A percentile compares a stretch with the other conserved stretches of the same genome.
Conservation (phyloP, 371 early-diverging fungal genomes). For the Mortierella sp. region DNA sequence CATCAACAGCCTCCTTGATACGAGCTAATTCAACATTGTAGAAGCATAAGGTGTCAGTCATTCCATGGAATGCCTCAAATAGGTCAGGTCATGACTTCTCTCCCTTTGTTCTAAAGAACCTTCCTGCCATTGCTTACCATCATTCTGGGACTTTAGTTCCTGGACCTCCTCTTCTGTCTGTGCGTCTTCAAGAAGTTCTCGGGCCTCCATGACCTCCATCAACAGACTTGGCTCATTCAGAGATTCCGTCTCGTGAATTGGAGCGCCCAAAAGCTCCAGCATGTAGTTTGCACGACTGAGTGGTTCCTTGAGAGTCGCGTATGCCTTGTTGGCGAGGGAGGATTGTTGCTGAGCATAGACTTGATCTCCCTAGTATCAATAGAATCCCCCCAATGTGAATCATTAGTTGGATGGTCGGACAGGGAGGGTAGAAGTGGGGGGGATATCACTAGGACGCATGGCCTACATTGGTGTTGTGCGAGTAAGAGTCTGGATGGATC, state of each 20-base stretch:
- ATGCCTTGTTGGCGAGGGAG: conserved; percentile 87
- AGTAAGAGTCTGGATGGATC: conserved; percentile 89
- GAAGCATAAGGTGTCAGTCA: too few relatives aligned
- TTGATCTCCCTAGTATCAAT: conserved; percentile 67
- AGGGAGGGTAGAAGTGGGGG: background rate
- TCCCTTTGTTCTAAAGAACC: too few relatives aligned
- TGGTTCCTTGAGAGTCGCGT: conserved; percentile 82
- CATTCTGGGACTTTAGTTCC: conserved; percentile 59
- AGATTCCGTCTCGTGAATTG: conserved; percentile 76
- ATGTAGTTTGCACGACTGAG: conserved; percentile 85
- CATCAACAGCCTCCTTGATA: conserved; percentile 51
- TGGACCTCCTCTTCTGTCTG: conserved; percentile 66
- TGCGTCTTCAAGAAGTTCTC: conserved; percentile 80
- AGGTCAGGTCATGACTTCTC: too few relatives aligned
- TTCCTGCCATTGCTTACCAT: conserved; percentile 46
- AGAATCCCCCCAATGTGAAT: background rate
- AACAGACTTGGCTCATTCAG: conserved; percentile 77
- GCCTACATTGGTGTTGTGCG: conserved; percentile 72
- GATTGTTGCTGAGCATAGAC: conserved; percentile 83
- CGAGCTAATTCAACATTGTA: conserved; percentile 52
- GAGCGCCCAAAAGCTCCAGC: conserved; percentile 67
- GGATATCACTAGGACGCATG: background rate
- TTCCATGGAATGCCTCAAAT: too few relatives aligned
- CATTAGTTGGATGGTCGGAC: background rate
- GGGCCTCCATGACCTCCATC: conserved; percentile 84